phyloP scores from a whole-genome alignment of 2,329 filamentous ascomycete genomes.

The Trichothecium sympodiale region DNA sequence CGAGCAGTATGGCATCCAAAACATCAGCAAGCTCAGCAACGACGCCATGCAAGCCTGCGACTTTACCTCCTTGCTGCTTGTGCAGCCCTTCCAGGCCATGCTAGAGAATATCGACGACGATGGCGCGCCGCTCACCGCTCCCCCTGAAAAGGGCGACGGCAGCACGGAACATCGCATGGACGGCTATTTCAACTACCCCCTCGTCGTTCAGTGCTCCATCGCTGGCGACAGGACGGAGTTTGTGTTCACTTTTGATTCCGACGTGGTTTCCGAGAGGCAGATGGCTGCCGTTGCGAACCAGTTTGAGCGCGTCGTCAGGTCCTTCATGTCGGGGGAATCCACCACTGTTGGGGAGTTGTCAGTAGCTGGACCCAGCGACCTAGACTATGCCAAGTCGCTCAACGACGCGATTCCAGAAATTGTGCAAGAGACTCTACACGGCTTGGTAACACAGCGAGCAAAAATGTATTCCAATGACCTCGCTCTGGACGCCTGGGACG shows the following conservation, averaged over 20 bases:
- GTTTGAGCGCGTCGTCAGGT: not conserved
- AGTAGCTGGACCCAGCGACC: too few species aligned
- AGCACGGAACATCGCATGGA: not conserved
- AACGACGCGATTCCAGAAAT: too few species aligned
- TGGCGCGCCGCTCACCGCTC: too few species aligned
- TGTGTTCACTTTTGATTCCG: not conserved
- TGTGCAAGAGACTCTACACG: too few species aligned
- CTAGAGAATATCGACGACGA: too few species aligned
- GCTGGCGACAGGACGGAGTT: not conserved
- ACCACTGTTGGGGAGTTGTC: too few species aligned
- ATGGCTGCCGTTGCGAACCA: slow-evolving; percentile 3
- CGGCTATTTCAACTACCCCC: slow-evolving; percentile 3
- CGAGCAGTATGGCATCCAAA: slow-evolving; percentile 10
- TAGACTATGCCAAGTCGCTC: too few species aligned
- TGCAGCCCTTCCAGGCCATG: slow-evolving; percentile 3
- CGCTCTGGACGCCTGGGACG: slow-evolving; percentile 3
- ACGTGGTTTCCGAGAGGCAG: not conserved
- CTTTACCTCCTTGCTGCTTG: slow-evolving; percentile 7
- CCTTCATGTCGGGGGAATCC: not conserved
- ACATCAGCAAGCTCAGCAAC: slow-evolving; percentile 5
- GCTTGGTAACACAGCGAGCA: too few species aligned
- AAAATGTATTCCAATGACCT: not conserved
- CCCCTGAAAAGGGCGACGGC: too few species aligned
- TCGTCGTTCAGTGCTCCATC: slow-evolving; percentile 1
- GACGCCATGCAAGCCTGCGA: slow-evolving; percentile 4